A percentile compares a stretch with the other conserved stretches of the same genome.
These are phyloP conservation scores for Hericium erinaceus DNA, from an alignment of 768 basidiomycete genomes.

Conservation along the genomic window DNA sequence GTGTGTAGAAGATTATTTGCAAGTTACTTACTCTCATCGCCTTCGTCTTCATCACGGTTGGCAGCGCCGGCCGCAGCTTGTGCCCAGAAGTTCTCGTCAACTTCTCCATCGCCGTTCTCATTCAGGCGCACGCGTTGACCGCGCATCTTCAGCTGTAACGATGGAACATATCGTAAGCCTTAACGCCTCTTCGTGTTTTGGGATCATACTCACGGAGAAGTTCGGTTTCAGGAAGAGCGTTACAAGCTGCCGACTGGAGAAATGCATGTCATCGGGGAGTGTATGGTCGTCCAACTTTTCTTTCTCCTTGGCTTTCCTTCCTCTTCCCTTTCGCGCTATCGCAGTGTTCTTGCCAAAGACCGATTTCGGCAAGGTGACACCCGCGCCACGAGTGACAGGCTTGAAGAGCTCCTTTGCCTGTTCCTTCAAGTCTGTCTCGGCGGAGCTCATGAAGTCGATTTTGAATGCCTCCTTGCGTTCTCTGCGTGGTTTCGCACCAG, in stretches of 20 bases:
- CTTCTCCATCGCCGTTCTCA: slow-evolving; percentile 70
- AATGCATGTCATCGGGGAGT: slow-evolving; percentile 97
- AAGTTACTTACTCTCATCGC: slow-evolving; percentile 49
- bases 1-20: background rate
- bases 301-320: slow-evolving; percentile 36
- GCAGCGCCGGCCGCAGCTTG: slow-evolving; percentile 84
- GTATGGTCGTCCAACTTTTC: slow-evolving; percentile 69
- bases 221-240: slow-evolving; percentile 94
- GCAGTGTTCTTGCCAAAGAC: slow-evolving; percentile 20
- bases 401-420: slow-evolving; percentile 68
- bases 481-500: slow-evolving; percentile 44
- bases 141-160: slow-evolving; percentile 76
- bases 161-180: background rate
- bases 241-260: slow-evolving; percentile 82
- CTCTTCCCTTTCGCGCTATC: slow-evolving; percentile 33
- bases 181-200: background rate
- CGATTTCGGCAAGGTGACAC: slow-evolving; percentile 49
- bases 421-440: slow-evolving; percentile 51
- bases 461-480: slow-evolving; percentile 76
- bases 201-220: slow-evolving; percentile 58
- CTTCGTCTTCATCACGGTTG: slow-evolving; percentile 41
- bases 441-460: slow-evolving; percentile 66
- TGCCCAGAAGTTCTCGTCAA: slow-evolving; percentile 97
- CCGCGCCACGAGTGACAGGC: slow-evolving; percentile 58
- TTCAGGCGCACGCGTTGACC: slow-evolving; percentile 50